Evolutionary conservation across 495 filamentous ascomycete species (phyloP), one percentile per base, ranked within the genome.

Genomic region (Annulohypoxylon moriforme): DNA sequence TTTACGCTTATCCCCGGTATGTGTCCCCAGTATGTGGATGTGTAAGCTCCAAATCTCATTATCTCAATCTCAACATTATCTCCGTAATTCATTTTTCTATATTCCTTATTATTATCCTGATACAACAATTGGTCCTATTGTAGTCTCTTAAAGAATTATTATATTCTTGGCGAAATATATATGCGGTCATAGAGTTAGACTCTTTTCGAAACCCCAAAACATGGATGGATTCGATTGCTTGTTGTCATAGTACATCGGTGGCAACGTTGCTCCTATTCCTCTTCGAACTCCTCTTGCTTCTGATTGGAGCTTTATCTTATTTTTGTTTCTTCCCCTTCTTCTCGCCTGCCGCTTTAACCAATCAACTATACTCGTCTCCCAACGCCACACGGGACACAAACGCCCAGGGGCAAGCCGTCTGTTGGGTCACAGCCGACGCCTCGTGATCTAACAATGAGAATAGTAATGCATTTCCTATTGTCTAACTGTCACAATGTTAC

Each of bases 331-430:
- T 62, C 38, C 27, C 56, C 44, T 59, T 42, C 62, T 71, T 56
- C 55, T 47, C 59, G 60, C 42, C 40, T 60, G 8, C 18, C 13
- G 13, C 1, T 38, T 57, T 27, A 25, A 25, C 70, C 70, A 73
- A 73, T 68, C 40, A 33, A 60, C 47, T 56, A 20, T 20, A 0
- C 10, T 55, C 55, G 60, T 57, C 68, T 73, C 60, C 60, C 49
- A 65, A 61, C 64, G 70, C 70, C 70, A 65, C 70, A 73, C 60
- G 55, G 52, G 52, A 62, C 36, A 64, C 52, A 64, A 64, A 70
- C 67, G 55, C 8, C 55, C 44, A 65, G 57, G 64, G 63, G 60
- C 4, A 42, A 31, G 40, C 33, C 24, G 20, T 36, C 42, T 22
- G 6, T 67, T 60, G 20, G 64, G 16, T 49, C 49, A 56, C 38